Percentiles rank a stretch among this genome's conserved stretches.
These are phyloP conservation scores for Sugiyamaella neomexicana DNA, from an alignment of 1,139 yeast genomes.

Conservation along the genomic window DNA sequence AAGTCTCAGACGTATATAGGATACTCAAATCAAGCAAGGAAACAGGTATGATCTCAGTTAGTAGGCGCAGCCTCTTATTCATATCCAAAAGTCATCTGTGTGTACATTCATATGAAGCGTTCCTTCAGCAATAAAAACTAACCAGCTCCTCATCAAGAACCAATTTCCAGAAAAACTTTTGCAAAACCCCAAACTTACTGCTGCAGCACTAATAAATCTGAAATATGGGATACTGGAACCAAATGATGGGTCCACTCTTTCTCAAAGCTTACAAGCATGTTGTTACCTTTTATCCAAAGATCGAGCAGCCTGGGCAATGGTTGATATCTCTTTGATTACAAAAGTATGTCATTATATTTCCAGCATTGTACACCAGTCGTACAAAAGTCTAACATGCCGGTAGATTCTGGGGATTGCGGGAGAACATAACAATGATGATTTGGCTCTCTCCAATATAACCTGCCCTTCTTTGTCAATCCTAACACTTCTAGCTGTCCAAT, in stretches of 20 bases:
- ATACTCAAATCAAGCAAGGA: constrained; percentile 30
- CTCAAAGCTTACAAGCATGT: constrained; percentile 33
- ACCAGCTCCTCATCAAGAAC: background rate
- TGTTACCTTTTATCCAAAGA: constrained; percentile 30
- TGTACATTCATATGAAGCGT: background rate
- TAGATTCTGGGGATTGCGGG: constrained; percentile 29
- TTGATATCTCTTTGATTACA: constrained; percentile 34
- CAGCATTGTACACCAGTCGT: background rate
- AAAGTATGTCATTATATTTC: constrained; percentile 19
- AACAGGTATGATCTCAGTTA: constrained; percentile 25
- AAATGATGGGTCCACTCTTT: constrained; percentile 28
- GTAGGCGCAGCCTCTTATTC: no score
- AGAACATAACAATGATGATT: constrained; percentile 21
- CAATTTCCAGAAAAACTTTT: constrained; percentile 31
- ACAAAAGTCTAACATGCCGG: background rate
- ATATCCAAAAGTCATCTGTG: background rate
- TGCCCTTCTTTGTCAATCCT: constrained; percentile 36
- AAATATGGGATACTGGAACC: constrained; percentile 37
- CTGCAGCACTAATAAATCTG: constrained; percentile 35
- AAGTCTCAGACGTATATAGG: constrained; percentile 29
- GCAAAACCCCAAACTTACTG: constrained; percentile 35
- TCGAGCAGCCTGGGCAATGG: constrained; percentile 34
- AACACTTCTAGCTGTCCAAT: constrained; percentile 32
- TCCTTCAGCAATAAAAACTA: background rate
- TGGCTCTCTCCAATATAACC: constrained; percentile 19